Conservation (phyloP, 2,329 filamentous ascomycete genomes). For the Didymella arachidicola region DNA sequence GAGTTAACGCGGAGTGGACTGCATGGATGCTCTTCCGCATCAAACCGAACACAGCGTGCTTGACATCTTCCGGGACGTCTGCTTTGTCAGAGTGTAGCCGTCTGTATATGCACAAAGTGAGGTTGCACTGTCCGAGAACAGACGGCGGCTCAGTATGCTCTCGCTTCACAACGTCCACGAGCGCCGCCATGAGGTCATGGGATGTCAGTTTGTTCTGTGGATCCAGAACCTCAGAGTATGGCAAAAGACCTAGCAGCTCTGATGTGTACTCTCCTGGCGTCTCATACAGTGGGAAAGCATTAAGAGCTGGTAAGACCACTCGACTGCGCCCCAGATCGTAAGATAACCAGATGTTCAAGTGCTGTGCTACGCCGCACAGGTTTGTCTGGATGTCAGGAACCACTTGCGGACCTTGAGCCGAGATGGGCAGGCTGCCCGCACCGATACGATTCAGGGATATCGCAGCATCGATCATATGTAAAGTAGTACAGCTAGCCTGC, state of each 20-base stretch:
- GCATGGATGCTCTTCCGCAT: constrained; percentile 6
- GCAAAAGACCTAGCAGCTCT: constrained; percentile 6
- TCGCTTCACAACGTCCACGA: constrained; percentile 1
- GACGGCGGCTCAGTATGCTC: constrained; percentile 10
- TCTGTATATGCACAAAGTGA: constrained; percentile 6
- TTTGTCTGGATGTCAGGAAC: background rate
- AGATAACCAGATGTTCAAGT: constrained; percentile 16
- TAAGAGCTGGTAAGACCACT: background rate
- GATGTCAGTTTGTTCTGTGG: constrained; percentile 2
- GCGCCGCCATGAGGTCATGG: background rate
- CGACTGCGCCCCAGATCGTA: constrained; percentile 10
- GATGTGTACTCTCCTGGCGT: constrained; percentile 2
- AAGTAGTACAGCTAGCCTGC: constrained; percentile 9
- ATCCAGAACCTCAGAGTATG: constrained; percentile 9
- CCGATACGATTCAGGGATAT: background rate
- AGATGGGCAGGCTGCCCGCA: background rate
- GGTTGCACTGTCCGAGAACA: constrained; percentile 7
- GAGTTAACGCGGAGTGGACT: constrained; percentile 6
- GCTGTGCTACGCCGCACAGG: constrained; percentile 6
- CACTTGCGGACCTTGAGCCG: background rate
- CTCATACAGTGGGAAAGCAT: background rate
- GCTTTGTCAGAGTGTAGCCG: background rate
- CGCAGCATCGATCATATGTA: constrained; percentile 7
- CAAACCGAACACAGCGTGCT: background rate
- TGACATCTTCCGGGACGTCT: background rate